Evolutionary conservation across 352 stramenopile genomes (phyloP).

Genomic region (Pythium sp.): DNA sequence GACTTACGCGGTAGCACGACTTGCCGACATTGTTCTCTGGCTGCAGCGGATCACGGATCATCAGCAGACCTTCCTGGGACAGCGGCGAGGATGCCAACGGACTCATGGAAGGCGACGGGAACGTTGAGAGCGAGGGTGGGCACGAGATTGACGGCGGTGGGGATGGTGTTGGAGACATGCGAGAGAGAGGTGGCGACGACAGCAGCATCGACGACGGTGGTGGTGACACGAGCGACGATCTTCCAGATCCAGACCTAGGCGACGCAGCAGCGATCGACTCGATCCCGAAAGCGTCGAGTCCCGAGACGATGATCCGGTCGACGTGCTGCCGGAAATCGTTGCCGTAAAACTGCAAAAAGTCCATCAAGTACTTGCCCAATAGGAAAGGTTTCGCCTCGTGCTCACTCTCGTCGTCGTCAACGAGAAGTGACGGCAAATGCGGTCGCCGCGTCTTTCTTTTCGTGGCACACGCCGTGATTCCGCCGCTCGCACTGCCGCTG

Average conservation of each 20-base stretch:
- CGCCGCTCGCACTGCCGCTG: conserved; percentile 4
- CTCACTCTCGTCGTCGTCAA: conserved; percentile 22
- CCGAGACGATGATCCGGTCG: conserved; percentile 40
- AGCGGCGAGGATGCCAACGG: conserved; percentile 7
- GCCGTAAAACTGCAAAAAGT: conserved; percentile 82
- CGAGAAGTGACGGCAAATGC: conserved; percentile 38
- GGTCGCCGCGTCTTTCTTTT: conserved; percentile 28
- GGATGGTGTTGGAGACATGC: not conserved
- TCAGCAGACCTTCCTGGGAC: conserved; percentile 43
- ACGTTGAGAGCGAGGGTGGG: not conserved
- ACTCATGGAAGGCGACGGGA: conserved; percentile 5
- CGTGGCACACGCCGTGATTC: conserved; percentile 1
- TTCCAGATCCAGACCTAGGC: conserved; percentile 1
- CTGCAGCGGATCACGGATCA: conserved; percentile 73
- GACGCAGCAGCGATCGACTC: conserved; percentile 2
- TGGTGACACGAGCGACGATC: conserved; percentile 8
- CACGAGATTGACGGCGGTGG: conserved; percentile 15
- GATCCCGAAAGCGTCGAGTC: conserved; percentile 12
- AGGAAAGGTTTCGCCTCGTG: conserved; percentile 48
- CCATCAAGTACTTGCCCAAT: conserved; percentile 80
- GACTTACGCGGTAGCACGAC: conserved; percentile 80
- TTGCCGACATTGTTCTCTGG: conserved; percentile 79
- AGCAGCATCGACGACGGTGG: not conserved
- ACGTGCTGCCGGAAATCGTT: conserved; percentile 79
- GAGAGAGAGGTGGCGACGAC: conserved; percentile 6